These are phyloP conservation scores for Neonectria faginata DNA, from an alignment of 2,329 filamentous ascomycete genomes.

Conservation along the genomic window DNA sequence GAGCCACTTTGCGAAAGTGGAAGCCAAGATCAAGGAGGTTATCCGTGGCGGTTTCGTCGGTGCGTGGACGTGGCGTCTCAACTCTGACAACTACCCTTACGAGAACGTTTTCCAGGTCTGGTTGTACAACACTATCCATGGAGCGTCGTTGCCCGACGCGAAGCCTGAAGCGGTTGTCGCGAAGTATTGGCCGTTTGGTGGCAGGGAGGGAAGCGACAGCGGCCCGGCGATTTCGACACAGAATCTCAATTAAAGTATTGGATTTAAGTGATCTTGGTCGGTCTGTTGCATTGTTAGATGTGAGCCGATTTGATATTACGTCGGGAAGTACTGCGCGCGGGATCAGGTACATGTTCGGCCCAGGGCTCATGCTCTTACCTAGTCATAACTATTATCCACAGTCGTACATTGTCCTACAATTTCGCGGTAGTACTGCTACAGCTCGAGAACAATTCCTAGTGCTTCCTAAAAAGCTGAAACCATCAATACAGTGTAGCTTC, in stretches of 20 bases:
- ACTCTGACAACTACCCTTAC: slow-evolving; percentile 14
- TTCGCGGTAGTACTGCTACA: too few species aligned
- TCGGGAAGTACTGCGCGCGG: too few species aligned
- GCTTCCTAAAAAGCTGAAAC: too few species aligned
- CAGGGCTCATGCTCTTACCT: too few species aligned
- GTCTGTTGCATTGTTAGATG: too few species aligned
- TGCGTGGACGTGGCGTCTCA: slow-evolving; percentile 12
- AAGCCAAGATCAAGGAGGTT: not conserved
- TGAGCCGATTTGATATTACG: too few species aligned
- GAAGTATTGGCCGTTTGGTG: not conserved
- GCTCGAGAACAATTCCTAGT: too few species aligned
- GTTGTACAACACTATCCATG: slow-evolving; percentile 14
- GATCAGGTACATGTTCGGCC: too few species aligned
- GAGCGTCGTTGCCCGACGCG: not conserved
- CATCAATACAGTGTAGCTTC: too few species aligned
- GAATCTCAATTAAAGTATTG: not conserved
- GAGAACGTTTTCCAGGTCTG: slow-evolving; percentile 24
- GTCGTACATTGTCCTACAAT: too few species aligned
- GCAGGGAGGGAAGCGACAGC: not conserved
- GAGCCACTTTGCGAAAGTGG: not conserved
- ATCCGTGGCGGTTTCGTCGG: not conserved
- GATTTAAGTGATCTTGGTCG: too few species aligned
- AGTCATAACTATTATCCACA: too few species aligned
- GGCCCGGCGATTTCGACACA: not conserved
- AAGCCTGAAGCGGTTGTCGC: not conserved